Evolutionary conservation across 2,329 filamentous ascomycete genomes (phyloP).

Genomic region (Fusarium compactum): DNA sequence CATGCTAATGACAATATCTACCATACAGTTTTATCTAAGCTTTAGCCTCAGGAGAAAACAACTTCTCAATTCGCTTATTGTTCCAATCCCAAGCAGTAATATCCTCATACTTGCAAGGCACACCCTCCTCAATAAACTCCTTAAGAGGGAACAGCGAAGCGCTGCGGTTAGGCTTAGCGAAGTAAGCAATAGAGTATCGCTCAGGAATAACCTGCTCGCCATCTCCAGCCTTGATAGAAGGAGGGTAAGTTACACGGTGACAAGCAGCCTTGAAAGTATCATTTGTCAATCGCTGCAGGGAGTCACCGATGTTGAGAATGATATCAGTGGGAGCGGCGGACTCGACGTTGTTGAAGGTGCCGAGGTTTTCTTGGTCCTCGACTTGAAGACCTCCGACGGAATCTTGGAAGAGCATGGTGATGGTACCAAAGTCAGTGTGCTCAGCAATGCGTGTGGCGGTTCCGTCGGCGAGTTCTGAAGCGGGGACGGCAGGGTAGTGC

Average conservation of each 20-base stretch:
- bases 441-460: slow-evolving; percentile 48
- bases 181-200: slow-evolving; percentile 46
- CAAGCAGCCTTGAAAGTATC: slow-evolving; percentile 50
- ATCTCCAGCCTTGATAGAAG: slow-evolving; percentile 28
- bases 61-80: slow-evolving; percentile 43
- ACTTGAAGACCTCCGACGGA: slow-evolving; percentile 48
- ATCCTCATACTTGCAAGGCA: slow-evolving; percentile 47
- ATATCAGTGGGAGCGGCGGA: slow-evolving; percentile 47
- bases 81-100: slow-evolving; percentile 53
- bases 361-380: slow-evolving; percentile 44
- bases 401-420: slow-evolving; percentile 51
- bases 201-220: slow-evolving; percentile 45
- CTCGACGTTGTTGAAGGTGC: slow-evolving; percentile 45
- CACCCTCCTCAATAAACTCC: slow-evolving; percentile 47
- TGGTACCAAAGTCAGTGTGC: slow-evolving; percentile 52
- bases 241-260: slow-evolving; percentile 52
- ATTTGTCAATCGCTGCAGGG: slow-evolving; percentile 55
- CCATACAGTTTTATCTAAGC: slow-evolving; percentile 1
- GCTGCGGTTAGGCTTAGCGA: slow-evolving; percentile 50
- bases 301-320: slow-evolving; percentile 57
- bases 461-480: slow-evolving; percentile 46
- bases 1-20: slow-evolving; percentile 14
- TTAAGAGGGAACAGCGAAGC: slow-evolving; percentile 47
- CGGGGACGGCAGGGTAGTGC: slow-evolving; percentile 60
- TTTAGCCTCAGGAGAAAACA: slow-evolving; percentile 30